These are phyloP conservation scores for Tetramitus jugosus DNA, from an alignment of 208 protist genomes.

Conservation along the genomic window DNA sequence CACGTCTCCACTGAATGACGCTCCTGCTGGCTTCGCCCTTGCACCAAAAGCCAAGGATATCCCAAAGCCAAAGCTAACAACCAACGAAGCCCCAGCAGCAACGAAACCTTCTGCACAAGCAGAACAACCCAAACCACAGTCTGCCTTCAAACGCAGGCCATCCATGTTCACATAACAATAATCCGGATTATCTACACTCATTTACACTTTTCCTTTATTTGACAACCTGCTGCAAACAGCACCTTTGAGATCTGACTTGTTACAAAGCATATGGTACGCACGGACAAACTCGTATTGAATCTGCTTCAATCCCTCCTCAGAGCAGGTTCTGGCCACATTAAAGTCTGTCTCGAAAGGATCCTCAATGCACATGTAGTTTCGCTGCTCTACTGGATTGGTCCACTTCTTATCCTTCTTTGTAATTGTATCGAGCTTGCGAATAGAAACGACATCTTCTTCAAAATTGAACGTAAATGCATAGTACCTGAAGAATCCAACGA, in stretches of 20 bases:
- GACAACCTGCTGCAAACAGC: not conserved
- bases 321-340: not conserved
- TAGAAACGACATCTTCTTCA: not conserved
- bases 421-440: not conserved
- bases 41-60: not conserved
- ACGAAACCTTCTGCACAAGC: too few relatives aligned
- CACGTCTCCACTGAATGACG: too few relatives aligned
- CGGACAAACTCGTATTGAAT: not conserved
- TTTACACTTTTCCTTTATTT: too few relatives aligned
- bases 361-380: not conserved
- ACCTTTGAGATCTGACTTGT: not conserved
- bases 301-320: not conserved
- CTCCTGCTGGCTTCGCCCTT: not conserved
- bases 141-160: too few relatives aligned
- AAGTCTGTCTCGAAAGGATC: slow-evolving; percentile 16
- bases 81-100: too few relatives aligned
- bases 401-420: slow-evolving; percentile 4
- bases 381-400: not conserved
- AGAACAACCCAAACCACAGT: too few relatives aligned
- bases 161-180: too few relatives aligned
- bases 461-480: slow-evolving; percentile 15
- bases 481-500: slow-evolving; percentile 11
- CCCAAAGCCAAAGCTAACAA: too few relatives aligned
- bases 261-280: not conserved
- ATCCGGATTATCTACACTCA: too few relatives aligned